Evolutionary conservation across 768 basidiomycete species (phyloP).

Genomic region (Amanita brunnescens): DNA sequence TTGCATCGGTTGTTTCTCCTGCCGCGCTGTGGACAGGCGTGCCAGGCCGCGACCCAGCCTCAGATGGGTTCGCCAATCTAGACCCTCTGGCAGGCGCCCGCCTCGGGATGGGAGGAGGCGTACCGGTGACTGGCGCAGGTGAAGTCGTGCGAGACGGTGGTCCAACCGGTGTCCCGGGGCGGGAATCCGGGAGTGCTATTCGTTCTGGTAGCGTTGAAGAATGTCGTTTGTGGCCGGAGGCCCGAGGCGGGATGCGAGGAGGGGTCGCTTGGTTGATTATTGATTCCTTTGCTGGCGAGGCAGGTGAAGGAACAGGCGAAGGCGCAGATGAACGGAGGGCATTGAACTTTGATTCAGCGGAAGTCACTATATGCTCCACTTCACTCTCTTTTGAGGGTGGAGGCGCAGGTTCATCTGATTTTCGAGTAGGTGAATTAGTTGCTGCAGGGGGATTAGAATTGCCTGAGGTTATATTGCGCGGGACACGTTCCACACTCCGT

Average conservation of each 20-base stretch:
- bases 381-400: neutral
- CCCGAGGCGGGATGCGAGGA: conserved; percentile 2
- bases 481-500: conserved; percentile 31
- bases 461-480: conserved; percentile 8
- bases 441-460: neutral
- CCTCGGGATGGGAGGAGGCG: conserved; percentile 6
- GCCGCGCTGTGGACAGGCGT: neutral
- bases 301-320: neutral
- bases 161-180: conserved; percentile 1
- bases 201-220: conserved; percentile 3
- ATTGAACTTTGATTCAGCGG: too few species aligned
- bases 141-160: conserved; percentile 7
- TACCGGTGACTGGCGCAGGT: neutral
- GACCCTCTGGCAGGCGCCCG: conserved; percentile 5
- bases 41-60: conserved; percentile 2
- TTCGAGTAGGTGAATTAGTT: neutral
- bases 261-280: neutral
- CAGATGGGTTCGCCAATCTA: neutral
- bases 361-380: too few species aligned
- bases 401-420: neutral
- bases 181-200: conserved; percentile 6
- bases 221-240: neutral
- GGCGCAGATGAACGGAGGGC: neutral
- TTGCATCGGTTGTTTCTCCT: neutral
- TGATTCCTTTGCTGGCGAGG: neutral